phyloP scores from a whole-genome alignment of 2,329 filamentous ascomycete species.

The Pseudogymnoascus sp. region DNA sequence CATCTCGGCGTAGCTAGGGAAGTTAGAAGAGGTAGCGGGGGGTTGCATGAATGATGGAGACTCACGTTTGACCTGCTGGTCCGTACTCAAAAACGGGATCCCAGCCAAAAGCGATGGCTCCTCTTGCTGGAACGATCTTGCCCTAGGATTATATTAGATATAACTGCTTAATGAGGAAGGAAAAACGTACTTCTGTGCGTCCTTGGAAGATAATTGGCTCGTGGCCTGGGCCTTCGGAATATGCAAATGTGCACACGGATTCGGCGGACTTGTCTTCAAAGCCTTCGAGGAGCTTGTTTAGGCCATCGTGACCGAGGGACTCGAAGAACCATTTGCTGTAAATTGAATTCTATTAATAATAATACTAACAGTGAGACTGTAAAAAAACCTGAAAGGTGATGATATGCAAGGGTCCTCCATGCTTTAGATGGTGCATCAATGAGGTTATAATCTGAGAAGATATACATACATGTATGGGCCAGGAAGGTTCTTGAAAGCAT shows the following conservation, averaged over 20 bases:
- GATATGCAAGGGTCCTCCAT: background rate
- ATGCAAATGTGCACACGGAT: conserved; percentile 93
- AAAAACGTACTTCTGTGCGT: conserved; percentile 60
- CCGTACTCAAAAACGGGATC: conserved; percentile 94
- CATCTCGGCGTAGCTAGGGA: conserved; percentile 79
- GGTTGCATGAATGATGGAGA: background rate
- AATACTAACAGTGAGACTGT: background rate
- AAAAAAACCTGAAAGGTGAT: background rate
- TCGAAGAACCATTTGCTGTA: conserved; percentile 88
- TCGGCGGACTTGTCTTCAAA: conserved; percentile 88
- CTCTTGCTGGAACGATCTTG: conserved; percentile 76
- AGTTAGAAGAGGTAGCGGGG: conserved; percentile 11
- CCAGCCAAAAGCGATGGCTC: conserved; percentile 81
- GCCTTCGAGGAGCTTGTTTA: conserved; percentile 83
- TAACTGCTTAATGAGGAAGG: background rate
- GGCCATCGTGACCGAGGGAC: conserved; percentile 69
- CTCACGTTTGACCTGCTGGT: conserved; percentile 55
- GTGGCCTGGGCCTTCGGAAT: conserved; percentile 74
- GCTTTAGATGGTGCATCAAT: background rate
- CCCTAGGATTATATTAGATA: conserved; percentile 38
- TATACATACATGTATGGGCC: conserved; percentile 82
- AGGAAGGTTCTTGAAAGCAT: conserved; percentile 80
- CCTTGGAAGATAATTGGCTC: conserved; percentile 88
- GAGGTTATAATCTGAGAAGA: conserved; percentile 4
- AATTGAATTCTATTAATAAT: background rate